Percentiles rank a stretch among this genome's conserved stretches.
phyloP scores from a whole-genome alignment of 2,329 filamentous ascomycete genomes.

The Atkinsonella texensis region DNA sequence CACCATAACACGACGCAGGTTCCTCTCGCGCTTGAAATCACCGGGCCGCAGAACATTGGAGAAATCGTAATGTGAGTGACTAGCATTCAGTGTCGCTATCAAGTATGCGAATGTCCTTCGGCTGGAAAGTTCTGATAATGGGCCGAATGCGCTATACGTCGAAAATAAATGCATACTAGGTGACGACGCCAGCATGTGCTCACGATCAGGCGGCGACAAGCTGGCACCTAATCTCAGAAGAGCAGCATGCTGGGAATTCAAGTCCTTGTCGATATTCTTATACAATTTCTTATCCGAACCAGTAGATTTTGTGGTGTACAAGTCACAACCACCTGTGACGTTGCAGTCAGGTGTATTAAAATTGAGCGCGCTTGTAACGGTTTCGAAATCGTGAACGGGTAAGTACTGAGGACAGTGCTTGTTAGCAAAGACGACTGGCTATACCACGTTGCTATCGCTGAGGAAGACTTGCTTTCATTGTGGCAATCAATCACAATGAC shows the following conservation, averaged over 20 bases:
- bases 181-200: constrained; percentile 55
- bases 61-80: constrained; percentile 87
- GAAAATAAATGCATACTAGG: constrained; percentile 51
- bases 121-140: constrained; percentile 75
- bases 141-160: constrained; percentile 82
- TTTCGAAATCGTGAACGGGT: constrained; percentile 80
- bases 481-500: constrained; percentile 8
- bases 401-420: constrained; percentile 53
- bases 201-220: constrained; percentile 70
- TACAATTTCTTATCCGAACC: constrained; percentile 95
- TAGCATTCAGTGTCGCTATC: constrained; percentile 92
- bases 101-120: constrained; percentile 90
- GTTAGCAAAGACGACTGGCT: constrained; percentile 1
- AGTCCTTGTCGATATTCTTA: constrained; percentile 82
- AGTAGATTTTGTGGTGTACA: constrained; percentile 95
- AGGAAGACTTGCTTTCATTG: constrained; percentile 25
- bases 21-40: constrained; percentile 80
- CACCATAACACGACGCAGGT: constrained; percentile 69
- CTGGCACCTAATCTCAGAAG: constrained; percentile 77
- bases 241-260: constrained; percentile 85
- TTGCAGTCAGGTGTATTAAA: constrained; percentile 91
- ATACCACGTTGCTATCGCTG: not conserved
- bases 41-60: constrained; percentile 78
- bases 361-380: constrained; percentile 83
- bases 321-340: constrained; percentile 84